Conservation (phyloP, 139 green algal genomes). For the Trebouxia sp. region DNA sequence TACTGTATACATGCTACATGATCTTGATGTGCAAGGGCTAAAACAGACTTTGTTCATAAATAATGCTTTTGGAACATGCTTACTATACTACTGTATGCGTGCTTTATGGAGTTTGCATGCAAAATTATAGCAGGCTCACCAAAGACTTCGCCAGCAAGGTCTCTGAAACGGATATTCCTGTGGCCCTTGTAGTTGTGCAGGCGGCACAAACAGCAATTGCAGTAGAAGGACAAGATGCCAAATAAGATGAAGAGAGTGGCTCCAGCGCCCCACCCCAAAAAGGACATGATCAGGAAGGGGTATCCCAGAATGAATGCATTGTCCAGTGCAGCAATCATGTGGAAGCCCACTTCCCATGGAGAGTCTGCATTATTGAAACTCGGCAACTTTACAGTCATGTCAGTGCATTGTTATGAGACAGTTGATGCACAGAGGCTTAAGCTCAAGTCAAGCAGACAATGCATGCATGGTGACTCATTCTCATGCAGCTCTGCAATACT, state of each 20-base stretch:
- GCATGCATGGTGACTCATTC: too few relatives aligned
- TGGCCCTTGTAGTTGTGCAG: background rate
- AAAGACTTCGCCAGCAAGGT: background rate
- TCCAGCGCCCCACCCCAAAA: background rate
- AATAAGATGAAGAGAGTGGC: background rate
- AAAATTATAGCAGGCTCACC: background rate
- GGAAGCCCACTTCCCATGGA: background rate
- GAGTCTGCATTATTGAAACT: background rate
- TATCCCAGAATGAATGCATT: constrained; percentile 14
- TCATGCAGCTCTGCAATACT: too few relatives aligned
- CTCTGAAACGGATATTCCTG: constrained; percentile 17
- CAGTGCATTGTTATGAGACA: too few relatives aligned
- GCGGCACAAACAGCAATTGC: background rate
- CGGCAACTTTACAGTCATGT: too few relatives aligned
- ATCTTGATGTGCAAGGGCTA: too few relatives aligned
- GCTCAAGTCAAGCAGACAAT: too few relatives aligned
- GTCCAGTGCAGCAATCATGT: constrained; percentile 6
- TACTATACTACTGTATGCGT: too few relatives aligned
- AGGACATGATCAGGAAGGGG: background rate
- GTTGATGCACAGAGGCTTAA: too few relatives aligned
- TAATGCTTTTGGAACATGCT: too few relatives aligned
- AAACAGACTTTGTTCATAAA: too few relatives aligned
- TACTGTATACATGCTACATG: too few relatives aligned
- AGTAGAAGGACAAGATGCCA: constrained; percentile 1
- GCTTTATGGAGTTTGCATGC: background rate